A percentile compares a stretch with the other conserved stretches of the same genome.
Conservation (phyloP, 78 protist species). For the Dictyostelium brefeldianum region DNA sequence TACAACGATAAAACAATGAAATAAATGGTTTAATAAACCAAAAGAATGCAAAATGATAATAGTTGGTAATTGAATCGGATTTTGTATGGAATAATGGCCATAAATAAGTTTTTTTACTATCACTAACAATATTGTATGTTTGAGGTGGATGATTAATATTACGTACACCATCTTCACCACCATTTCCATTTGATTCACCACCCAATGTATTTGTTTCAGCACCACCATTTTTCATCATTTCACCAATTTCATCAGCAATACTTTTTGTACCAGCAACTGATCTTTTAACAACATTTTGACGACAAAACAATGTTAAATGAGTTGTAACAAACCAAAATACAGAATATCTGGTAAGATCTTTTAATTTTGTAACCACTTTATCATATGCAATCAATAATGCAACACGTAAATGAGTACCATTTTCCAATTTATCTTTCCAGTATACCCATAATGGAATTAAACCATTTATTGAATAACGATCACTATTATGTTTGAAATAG, state of each 20-base stretch:
- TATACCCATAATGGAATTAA: conserved; percentile 36
- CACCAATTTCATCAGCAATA: not conserved
- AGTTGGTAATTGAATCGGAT: not conserved
- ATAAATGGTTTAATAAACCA: conserved; percentile 57
- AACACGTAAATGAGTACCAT: conserved; percentile 38
- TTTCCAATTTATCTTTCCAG: conserved; percentile 16
- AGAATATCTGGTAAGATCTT: not conserved
- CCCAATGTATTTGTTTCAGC: too few relatives aligned
- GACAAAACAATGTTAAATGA: conserved; percentile 14
- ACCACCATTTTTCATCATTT: not conserved
- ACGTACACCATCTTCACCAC: not conserved
- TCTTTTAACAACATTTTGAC: not conserved
- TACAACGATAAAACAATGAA: conserved; percentile 30
- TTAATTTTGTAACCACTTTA: not conserved
- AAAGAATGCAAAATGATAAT: conserved; percentile 26
- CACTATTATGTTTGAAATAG: conserved; percentile 28
- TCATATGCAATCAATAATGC: conserved; percentile 29
- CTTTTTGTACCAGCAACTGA: not conserved
- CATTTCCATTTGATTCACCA: not conserved
- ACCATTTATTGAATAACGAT: conserved; percentile 2
- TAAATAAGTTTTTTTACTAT: conserved; percentile 6
- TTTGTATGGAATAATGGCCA: conserved; percentile 36
- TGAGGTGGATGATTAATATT: not conserved
- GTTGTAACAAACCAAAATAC: conserved; percentile 42
- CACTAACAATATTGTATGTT: not conserved